Percentiles rank a stretch among this genome's conserved stretches.
These are phyloP conservation scores for Neoboletus subvelutipes DNA, from an alignment of 768 basidiomycete genomes.

Conservation along the genomic window DNA sequence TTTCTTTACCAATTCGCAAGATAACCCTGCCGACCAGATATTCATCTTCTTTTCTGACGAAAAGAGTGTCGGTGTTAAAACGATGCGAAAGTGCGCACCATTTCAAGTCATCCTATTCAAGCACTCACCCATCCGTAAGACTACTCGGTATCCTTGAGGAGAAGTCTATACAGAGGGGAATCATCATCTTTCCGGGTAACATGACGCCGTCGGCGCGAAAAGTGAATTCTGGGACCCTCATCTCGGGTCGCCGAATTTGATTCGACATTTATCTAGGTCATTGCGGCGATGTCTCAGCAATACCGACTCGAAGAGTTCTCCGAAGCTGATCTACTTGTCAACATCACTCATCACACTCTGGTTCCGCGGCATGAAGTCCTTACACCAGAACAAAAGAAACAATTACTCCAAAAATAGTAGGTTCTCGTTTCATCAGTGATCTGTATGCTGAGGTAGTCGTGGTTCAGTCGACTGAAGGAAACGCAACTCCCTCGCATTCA, in stretches of 20 bases:
- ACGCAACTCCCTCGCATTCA: conserved; percentile 98
- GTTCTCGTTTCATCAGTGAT: conserved; percentile 35
- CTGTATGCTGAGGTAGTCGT: conserved; percentile 6
- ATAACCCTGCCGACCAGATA: conserved; percentile 73
- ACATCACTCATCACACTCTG: conserved; percentile 94
- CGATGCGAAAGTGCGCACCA: conserved; percentile 85
- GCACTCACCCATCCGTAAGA: conserved; percentile 42
- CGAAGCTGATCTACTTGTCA: conserved; percentile 93
- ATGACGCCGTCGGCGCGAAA: conserved; percentile 98
- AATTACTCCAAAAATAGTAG: conserved; percentile 89
- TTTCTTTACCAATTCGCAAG: conserved; percentile 79
- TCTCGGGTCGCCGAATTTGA: background rate
- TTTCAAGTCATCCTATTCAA: background rate
- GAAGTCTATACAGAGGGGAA: conserved; percentile 84
- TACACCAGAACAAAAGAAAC: conserved; percentile 79
- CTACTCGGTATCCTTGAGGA: conserved; percentile 89
- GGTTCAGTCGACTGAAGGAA: conserved; percentile 86
- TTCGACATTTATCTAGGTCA: conserved; percentile 58
- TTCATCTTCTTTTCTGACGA: conserved; percentile 97
- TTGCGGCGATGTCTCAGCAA: conserved; percentile 82
- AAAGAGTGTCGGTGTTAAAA: conserved; percentile 92
- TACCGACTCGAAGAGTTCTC: conserved; percentile 95
- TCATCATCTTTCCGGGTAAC: conserved; percentile 93
- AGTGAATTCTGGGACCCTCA: conserved; percentile 42
- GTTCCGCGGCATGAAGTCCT: conserved; percentile 93